Conservation (phyloP, 2,329 filamentous ascomycete species). For the Coniochaeta hoffmannii region DNA sequence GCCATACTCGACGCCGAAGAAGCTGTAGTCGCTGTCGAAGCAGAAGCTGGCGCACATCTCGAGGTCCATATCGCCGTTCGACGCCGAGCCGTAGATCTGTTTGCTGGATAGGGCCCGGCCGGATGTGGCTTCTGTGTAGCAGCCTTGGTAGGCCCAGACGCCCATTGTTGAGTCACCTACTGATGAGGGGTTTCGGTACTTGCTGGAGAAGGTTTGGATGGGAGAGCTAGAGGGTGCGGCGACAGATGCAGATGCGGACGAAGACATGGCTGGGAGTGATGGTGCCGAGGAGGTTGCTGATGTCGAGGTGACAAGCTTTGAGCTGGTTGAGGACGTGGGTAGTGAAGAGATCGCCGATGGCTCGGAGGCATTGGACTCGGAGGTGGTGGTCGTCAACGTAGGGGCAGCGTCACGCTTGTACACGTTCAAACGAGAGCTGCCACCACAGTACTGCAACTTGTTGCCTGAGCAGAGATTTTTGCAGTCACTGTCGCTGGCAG, state of each 20-base stretch:
- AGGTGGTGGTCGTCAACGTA: neutral
- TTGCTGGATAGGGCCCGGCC: conserved; percentile 13
- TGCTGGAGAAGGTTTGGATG: neutral
- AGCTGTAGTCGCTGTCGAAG: conserved; percentile 7
- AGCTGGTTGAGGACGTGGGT: too few relatives aligned
- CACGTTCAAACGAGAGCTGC: conserved; percentile 1
- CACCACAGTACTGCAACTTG: conserved; percentile 2
- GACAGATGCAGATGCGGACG: neutral
- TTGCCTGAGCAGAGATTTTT: neutral
- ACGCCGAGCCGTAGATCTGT: neutral
- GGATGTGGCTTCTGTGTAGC: conserved; percentile 7
- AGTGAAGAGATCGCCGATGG: neutral
- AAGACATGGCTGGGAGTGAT: too few relatives aligned
- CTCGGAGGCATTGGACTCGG: neutral
- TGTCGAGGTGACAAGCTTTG: too few relatives aligned
- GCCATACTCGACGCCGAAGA: conserved; percentile 11
- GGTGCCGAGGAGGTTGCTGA: too few relatives aligned
- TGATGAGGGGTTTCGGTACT: neutral
- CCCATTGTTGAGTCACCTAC: neutral
- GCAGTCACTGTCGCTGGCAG: conserved; percentile 1
- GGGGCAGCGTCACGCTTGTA: neutral
- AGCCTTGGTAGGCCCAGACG: conserved; percentile 7
- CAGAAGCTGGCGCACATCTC: conserved; percentile 10
- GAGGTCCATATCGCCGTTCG: conserved; percentile 9
- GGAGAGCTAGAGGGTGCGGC: neutral